Conservation (phyloP, 345 rosid species). For the Corymbia maculata region DNA sequence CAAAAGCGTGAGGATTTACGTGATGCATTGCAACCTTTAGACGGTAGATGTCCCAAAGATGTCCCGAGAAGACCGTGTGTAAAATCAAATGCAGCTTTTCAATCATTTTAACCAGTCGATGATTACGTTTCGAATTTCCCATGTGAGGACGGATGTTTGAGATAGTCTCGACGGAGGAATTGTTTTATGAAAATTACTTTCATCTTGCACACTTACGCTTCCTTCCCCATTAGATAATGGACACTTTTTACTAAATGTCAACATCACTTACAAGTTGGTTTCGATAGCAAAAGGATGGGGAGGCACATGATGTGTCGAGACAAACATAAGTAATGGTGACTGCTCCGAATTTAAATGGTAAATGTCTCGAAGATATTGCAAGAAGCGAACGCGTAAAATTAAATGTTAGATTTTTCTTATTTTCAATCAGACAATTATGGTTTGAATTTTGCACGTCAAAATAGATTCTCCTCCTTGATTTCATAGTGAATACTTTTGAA, state of each 20-base stretch:
- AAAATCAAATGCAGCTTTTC: background rate
- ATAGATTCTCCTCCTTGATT: background rate
- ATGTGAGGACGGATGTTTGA: fast-evolving
- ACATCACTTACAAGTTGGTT: background rate
- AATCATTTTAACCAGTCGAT: no score
- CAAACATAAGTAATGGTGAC: background rate
- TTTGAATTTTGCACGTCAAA: background rate
- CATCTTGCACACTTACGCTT: fast-evolving
- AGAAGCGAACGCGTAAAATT: background rate
- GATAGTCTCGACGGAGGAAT: fast-evolving
- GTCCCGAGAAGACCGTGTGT: background rate
- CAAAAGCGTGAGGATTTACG: background rate
- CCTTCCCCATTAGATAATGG: background rate
- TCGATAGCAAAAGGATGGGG: background rate
- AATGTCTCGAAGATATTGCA: background rate
- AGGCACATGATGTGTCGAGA: background rate
- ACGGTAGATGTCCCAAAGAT: background rate
- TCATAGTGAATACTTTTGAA: background rate
- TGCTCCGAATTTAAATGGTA: background rate
- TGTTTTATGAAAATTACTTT: background rate
- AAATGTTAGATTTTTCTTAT: background rate
- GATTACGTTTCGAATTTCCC: background rate
- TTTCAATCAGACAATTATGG: background rate
- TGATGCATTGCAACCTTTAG: background rate
- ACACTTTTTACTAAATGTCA: background rate